Evolutionary conservation across 352 stramenopile species (phyloP), one percentile per base, ranked within the genome.

Genomic region (Globisporangium polare): DNA sequence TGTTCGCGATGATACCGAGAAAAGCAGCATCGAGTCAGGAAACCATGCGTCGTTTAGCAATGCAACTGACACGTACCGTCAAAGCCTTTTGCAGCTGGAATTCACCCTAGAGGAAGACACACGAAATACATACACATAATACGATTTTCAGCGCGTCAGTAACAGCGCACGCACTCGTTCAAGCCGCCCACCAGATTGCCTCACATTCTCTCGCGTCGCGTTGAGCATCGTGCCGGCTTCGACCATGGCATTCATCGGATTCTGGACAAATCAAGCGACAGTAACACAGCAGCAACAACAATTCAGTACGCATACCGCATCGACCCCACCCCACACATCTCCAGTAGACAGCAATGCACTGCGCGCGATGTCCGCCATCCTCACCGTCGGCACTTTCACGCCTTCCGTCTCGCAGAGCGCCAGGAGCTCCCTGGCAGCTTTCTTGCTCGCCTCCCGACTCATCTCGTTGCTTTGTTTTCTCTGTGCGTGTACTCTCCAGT

Each of bases 191-290:
- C 24, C 2, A 35, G 18, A 41, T 27, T n/a, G 35, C 64, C 77
- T 53, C 53, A 92, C 86, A 35, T 90, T 58, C 29, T 92, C 83
- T 51, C 79, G 81, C n/a, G 86, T 93, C 45, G 86, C 77, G 55
- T 92, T 95, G 17, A 95, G 71, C 80, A 93, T 91, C 15, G 86
- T 95, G 52, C 86, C 86, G 29, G 86, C 86, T 53, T 86, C 82
- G 15, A 95, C 77, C 60, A 87, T 86, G 5, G 86, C 86, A 74
- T 95, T 95, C 18, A 90, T 67, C 3, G 79, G 69, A 43, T 95
- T 63, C 83, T 92, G 45, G 15, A 43, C 43, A 7, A 9, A 33
- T 45, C 9, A 60, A 1, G 33, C 13, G 39, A 9, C 39, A 1
- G 8, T 8, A 20, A 22, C n/a, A 39, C 18, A 59, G 15, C 13